A percentile compares a stretch with the other conserved stretches of the same genome.
Evolutionary conservation across 768 basidiomycete species (phyloP).

Genomic region (Albatrellus ellisii): DNA sequence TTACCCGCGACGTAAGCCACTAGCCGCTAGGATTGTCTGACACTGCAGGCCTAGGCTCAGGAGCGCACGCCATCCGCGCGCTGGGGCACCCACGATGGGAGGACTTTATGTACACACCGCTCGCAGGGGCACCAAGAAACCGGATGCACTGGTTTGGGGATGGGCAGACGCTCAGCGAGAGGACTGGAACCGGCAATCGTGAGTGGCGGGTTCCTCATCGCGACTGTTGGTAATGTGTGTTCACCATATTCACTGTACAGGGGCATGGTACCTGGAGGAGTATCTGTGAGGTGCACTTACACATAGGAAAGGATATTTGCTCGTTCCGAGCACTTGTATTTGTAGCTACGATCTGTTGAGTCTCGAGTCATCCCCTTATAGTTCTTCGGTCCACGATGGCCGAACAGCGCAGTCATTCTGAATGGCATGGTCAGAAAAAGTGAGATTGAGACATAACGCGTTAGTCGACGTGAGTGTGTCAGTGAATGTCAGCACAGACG

Average conservation of each 20-base stretch:
- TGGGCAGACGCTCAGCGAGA: slow-evolving; percentile 43
- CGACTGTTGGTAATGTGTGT: not conserved
- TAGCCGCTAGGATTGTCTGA: not conserved
- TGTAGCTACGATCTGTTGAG: no score
- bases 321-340: no score
- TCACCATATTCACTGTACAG: not conserved
- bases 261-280: not conserved
- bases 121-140: slow-evolving; percentile 31
- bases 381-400: no score
- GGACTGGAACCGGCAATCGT: slow-evolving; percentile 15
- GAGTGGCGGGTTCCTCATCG: not conserved
- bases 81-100: slow-evolving; percentile 51
- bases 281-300: not conserved
- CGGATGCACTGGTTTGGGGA: slow-evolving; percentile 48
- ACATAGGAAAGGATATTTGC: no score
- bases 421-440: no score
- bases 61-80: slow-evolving; percentile 36
- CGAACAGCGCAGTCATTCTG: no score
- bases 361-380: no score
- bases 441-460: no score
- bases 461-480: no score
- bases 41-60: slow-evolving; percentile 10
- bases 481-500: no score
- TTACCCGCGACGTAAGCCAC: no score
- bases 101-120: slow-evolving; percentile 39